Base-by-base conservation (phyloP, 2,329 filamentous ascomycete species). In the Corniculantispora saksenae region DNA sequence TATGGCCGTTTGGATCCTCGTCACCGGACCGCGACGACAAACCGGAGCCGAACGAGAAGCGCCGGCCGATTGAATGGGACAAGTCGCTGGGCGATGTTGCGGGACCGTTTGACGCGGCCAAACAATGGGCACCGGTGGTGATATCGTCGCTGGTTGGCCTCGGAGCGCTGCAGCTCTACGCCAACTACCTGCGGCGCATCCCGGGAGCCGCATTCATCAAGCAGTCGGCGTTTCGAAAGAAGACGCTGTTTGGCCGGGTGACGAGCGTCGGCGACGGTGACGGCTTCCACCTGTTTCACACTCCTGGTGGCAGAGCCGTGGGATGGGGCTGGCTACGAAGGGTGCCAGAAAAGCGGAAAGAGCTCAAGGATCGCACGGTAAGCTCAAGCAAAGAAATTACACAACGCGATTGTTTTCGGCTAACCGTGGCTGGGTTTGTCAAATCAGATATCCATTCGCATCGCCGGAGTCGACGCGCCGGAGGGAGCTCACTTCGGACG, bases 231-330 rank as follows among this genome's bases (percentile, higher is more conserved):
- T 94, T 94, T 74, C 87, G 91, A 54, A 88, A 83, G 67, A 85
- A 91, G 70, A 94, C 87, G 70, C 74, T 99, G 50, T 91, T 94
- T 71, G 95, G 95, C 17, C 86, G 86, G 67, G 95, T 98, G 50
- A 97, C 94, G 15, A 93, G 91, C 70, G 95, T 99, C 27, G 95
- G 96, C 50, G 95, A 99, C 83, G 96, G 93, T 4, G 95, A 99
- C 78, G 94, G 94, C 75, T 97, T 99, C 76, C 91, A 95, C 70
- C 77, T 99, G 56, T 99, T 91, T 76, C 95, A 99, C 77, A 98
- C 93, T 0, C 95, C 95, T 0, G 94, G 94, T n/a, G 95, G 95
- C 13, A 85, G 89, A 69, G 77, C 94, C 60, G 85, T 90, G 13
- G 95, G 95, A 61, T 99, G 95, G 95, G 93, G 91, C n/a, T 97